A percentile compares a stretch with the other conserved stretches of the same genome.
These are phyloP conservation scores for Candida sanyaensis DNA, from an alignment of 1,139 yeast species.

Conservation along the genomic window DNA sequence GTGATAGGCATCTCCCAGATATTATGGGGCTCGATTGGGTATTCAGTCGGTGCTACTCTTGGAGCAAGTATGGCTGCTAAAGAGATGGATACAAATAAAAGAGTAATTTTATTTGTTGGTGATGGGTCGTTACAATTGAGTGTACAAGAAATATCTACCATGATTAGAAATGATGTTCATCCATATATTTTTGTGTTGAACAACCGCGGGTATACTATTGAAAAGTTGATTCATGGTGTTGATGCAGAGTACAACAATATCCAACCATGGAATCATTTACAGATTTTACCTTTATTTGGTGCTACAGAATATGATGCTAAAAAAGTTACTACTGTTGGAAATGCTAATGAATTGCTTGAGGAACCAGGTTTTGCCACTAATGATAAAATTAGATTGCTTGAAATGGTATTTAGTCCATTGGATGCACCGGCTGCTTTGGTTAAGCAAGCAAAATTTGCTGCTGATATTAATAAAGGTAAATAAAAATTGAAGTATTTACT, in stretches of 20 bases:
- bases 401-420: conserved; percentile 75
- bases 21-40: conserved; percentile 90
- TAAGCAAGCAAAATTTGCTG: conserved; percentile 72
- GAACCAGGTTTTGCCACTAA: conserved; percentile 58
- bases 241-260: conserved; percentile 76
- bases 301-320: conserved; percentile 60
- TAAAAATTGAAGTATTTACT: neutral
- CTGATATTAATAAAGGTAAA: conserved; percentile 52
- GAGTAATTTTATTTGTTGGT: conserved; percentile 83
- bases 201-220: conserved; percentile 89
- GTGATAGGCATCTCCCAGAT: conserved; percentile 83
- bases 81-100: conserved; percentile 65
- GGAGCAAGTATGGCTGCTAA: conserved; percentile 88
- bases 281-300: conserved; percentile 69
- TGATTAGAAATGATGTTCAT: conserved; percentile 76
- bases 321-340: conserved; percentile 64
- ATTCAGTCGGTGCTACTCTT: conserved; percentile 78
- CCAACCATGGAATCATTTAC: conserved; percentile 79
- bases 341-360: conserved; percentile 59
- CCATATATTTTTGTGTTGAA: conserved; percentile 83
- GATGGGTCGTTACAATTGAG: conserved; percentile 91
- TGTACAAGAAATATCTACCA: conserved; percentile 83
- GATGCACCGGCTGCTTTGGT: conserved; percentile 77
- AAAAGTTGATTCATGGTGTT: conserved; percentile 83
- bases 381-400: conserved; percentile 72